Evolutionary conservation across 805 yeast genomes (phyloP).

Genomic region (Metschnikowia noctiluminum): DNA sequence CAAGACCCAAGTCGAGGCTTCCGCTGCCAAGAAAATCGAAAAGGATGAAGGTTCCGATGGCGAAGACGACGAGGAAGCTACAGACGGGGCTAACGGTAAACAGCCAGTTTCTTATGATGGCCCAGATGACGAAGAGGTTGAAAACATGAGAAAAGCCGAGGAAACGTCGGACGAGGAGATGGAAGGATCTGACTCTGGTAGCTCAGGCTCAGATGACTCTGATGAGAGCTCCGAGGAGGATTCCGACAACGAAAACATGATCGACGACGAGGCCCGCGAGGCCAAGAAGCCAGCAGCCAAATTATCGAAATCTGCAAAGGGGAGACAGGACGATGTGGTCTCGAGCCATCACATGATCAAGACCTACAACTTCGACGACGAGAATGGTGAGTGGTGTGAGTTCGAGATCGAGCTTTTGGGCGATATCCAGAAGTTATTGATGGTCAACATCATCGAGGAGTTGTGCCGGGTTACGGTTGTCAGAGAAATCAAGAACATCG

Average conservation of each 20-base stretch:
- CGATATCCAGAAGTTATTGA: conserved; percentile 85
- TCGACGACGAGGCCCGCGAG: conserved; percentile 14
- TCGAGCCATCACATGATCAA: conserved; percentile 70
- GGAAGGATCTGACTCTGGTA: conserved; percentile 28
- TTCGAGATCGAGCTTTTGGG: conserved; percentile 81
- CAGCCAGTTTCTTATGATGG: conserved; percentile 92
- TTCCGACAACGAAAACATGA: conserved; percentile 26
- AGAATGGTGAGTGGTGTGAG: conserved; percentile 86
- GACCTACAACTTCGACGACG: conserved; percentile 87
- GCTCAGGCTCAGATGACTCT: conserved; percentile 19
- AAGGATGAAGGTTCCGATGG: conserved; percentile 27
- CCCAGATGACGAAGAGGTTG: conserved; percentile 93
- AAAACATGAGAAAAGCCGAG: conserved; percentile 81
- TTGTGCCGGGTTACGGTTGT: conserved; percentile 88
- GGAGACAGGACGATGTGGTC: conserved; percentile 81
- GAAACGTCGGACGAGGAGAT: conserved; percentile 71
- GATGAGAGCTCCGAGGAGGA: conserved; percentile 29
- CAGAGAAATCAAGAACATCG: conserved; percentile 86
- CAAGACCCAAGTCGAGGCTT: conserved; percentile 34
- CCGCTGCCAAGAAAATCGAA: conserved; percentile 19
- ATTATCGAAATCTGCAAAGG: conserved; percentile 63
- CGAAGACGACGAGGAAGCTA: conserved; percentile 54
- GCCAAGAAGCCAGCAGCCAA: conserved; percentile 17
- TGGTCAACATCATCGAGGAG: conserved; percentile 95
- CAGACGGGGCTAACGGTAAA: conserved; percentile 59